Conservation (phyloP, 2,329 filamentous ascomycete species). For the Epichloe bromicola region DNA sequence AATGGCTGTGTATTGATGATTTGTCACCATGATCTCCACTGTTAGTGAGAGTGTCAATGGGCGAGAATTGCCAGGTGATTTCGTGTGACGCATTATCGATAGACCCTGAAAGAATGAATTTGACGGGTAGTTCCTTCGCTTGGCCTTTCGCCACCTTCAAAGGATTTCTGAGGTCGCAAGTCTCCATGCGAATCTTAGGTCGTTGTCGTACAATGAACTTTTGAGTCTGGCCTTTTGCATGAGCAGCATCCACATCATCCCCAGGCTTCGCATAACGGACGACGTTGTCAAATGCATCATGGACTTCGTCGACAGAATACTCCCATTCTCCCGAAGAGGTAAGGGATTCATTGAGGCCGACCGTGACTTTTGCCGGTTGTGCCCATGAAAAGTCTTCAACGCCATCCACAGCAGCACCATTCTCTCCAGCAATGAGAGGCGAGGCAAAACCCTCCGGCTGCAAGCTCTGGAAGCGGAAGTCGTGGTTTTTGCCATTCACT, state of each 20-base stretch:
- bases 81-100: constrained; percentile 52
- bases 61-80: constrained; percentile 71
- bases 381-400: constrained; percentile 71
- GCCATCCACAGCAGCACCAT: constrained; percentile 45
- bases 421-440: constrained; percentile 53
- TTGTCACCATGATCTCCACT: constrained; percentile 56
- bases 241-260: constrained; percentile 57
- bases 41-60: constrained; percentile 54
- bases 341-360: constrained; percentile 85
- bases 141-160: constrained; percentile 72
- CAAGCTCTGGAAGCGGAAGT: constrained; percentile 84
- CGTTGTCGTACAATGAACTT: constrained; percentile 78
- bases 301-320: constrained; percentile 83
- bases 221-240: constrained; percentile 54
- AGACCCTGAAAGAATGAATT: constrained; percentile 50
- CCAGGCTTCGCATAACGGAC: constrained; percentile 56
- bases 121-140: constrained; percentile 54
- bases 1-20: constrained; percentile 43
- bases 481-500: constrained; percentile 71
- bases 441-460: constrained; percentile 79
- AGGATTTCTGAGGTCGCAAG: constrained; percentile 68
- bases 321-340: constrained; percentile 67
- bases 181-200: constrained; percentile 56
- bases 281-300: constrained; percentile 79
- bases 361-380: constrained; percentile 56